These are phyloP conservation scores for Physcia stellaris DNA, from an alignment of 495 filamentous ascomycete genomes.

Conservation along the genomic window DNA sequence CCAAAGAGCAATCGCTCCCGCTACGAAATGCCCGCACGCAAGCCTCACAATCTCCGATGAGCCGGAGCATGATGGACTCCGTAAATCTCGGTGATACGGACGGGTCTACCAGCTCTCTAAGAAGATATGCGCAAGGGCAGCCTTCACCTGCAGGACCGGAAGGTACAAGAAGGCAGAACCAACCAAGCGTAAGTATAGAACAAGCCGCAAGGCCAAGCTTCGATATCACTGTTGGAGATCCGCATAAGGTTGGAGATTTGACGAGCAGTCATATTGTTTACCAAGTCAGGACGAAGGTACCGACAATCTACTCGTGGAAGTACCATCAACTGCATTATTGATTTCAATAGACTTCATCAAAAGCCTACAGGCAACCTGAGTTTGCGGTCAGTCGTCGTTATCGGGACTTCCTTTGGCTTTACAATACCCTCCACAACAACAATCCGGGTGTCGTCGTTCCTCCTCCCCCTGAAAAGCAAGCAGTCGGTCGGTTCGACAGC, in stretches of 20 bases:
- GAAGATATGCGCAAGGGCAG: constrained; percentile 58
- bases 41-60: constrained; percentile 33
- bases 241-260: constrained; percentile 92
- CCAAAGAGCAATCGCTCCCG: constrained; percentile 55
- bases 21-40: constrained; percentile 42
- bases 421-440: constrained; percentile 81
- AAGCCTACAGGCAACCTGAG: constrained; percentile 80
- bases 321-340: constrained; percentile 11
- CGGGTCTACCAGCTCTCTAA: constrained; percentile 23
- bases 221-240: constrained; percentile 87
- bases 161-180: constrained; percentile 40
- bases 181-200: constrained; percentile 76
- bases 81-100: constrained; percentile 51
- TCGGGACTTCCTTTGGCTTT: constrained; percentile 95
- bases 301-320: too few relatives aligned
- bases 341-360: constrained; percentile 66
- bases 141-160: constrained; percentile 34
- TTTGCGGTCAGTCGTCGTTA: constrained; percentile 89
- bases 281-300: constrained; percentile 83
- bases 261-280: constrained; percentile 97
- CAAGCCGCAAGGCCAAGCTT: constrained; percentile 85
- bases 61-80: constrained; percentile 43
- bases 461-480: constrained; percentile 95
- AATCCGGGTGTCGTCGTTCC: constrained; percentile 93
- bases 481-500: constrained; percentile 87